Evolutionary conservation across 345 rosid genomes (phyloP), one percentile per base, ranked within the genome.

Genomic region (Hirschfeldia incana): DNA sequence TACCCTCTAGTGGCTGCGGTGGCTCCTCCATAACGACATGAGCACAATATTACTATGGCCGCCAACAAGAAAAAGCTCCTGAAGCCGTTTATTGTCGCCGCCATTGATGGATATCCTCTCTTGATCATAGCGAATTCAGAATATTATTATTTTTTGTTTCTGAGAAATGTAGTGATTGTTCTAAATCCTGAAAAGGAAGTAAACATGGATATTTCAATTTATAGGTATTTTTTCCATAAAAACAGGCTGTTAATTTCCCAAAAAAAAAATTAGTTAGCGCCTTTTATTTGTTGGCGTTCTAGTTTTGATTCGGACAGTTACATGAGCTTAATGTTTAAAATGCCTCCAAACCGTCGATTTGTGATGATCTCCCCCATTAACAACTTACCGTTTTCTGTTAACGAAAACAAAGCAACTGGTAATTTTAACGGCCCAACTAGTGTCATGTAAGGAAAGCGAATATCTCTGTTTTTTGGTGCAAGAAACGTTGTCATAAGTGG

Each of bases 21-120:
- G 59, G 76, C 79, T 2, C 4, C 76, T 70, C 76, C 83, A 75
- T 64, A 75, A 80, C 37, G 67, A 4, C 73, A 2, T 8, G 15
- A 39, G 27, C 63, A 80, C 76, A 75, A 53, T 65, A 80, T 39
- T 67, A 75, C 76, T 17, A 75, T 64, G 4, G 72, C 72, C 32
- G 44, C 33, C 63, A 59, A 57, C 64, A 80, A 21, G 67, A 65
- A 4, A 1, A 79, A 1, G 2, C 60, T 79, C 34, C 29, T 68
- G 70, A 74, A 65, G 66, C 60, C 49, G 70, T 51, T 28, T 8
- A 74, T 36, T 62, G 78, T 68, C 51, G 51, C 75, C 61, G 30
- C 71, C 82, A 53, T 69, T 74, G 46, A 7, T 68, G 70, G 78
- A 79, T 74, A 46, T 39, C 69, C 73, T 46, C 32, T 28, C 39